Evolutionary conservation across 1,139 yeast genomes (phyloP).

Genomic region (Geotrichum phurueaensis): DNA sequence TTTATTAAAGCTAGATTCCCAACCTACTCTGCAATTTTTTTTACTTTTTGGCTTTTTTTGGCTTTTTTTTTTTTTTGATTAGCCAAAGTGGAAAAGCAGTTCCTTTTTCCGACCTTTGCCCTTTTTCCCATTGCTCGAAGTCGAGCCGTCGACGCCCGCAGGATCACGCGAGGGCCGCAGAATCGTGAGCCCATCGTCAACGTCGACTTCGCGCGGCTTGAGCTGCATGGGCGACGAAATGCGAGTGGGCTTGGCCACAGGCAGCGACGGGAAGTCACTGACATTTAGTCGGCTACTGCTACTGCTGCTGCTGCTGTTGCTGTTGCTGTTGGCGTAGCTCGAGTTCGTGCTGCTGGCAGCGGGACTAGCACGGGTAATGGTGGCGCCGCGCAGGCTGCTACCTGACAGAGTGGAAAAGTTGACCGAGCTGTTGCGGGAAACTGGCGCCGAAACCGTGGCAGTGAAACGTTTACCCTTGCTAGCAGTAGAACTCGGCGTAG

Average conservation of each 20-base stretch:
- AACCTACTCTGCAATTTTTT: too few species aligned
- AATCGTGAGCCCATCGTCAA: slow-evolving; percentile 5
- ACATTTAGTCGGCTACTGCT: background rate
- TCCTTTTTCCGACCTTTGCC: slow-evolving; percentile 26
- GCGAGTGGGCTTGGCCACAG: slow-evolving; percentile 1
- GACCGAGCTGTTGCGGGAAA: background rate
- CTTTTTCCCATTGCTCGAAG: slow-evolving; percentile 11
- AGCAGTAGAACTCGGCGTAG: background rate
- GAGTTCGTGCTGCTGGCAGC: background rate
- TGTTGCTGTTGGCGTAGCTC: background rate
- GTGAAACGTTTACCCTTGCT: background rate
- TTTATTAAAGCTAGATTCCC: too few species aligned
- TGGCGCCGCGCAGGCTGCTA: background rate
- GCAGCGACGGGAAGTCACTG: slow-evolving; percentile 12
- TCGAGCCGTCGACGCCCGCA: background rate
- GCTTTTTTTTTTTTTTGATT: background rate
- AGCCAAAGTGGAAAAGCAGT: slow-evolving; percentile 24
- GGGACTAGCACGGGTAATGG: slow-evolving; percentile 15
- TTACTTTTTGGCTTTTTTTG: too few species aligned
- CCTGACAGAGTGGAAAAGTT: background rate
- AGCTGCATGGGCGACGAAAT: slow-evolving; percentile 3
- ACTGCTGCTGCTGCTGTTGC: background rate
- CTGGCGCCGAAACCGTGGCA: background rate
- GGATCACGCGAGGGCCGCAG: slow-evolving; percentile 11
- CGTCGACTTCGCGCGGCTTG: slow-evolving; percentile 11